A percentile compares a stretch with the other conserved stretches of the same genome.
Evolutionary conservation across 2,329 filamentous ascomycete species (phyloP).

Genomic region (Fusarium transvaalense): DNA sequence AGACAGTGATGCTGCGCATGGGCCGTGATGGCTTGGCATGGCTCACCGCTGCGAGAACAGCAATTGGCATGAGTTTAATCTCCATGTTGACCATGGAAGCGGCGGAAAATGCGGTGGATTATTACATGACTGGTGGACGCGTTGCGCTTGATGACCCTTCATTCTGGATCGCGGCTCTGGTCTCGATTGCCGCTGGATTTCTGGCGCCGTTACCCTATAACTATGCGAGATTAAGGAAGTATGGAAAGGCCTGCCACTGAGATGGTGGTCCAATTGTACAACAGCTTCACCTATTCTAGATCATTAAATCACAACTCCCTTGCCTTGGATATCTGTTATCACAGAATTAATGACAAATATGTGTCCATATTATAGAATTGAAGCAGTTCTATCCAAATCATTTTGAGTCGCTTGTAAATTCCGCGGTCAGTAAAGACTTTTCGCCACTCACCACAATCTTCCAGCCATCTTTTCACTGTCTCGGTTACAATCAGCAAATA

Average conservation of each 20-base stretch:
- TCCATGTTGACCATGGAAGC: conserved; percentile 71
- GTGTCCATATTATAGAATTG: too few relatives aligned
- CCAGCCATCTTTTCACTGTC: not conserved
- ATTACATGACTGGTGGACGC: conserved; percentile 64
- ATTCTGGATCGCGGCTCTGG: conserved; percentile 65
- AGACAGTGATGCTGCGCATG: conserved; percentile 63
- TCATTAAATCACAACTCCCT: not conserved
- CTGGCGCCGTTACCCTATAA: conserved; percentile 67
- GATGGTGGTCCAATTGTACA: too few relatives aligned
- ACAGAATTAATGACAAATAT: not conserved
- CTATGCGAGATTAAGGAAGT: conserved; percentile 62
- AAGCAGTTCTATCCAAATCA: too few relatives aligned
- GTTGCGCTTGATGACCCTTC: conserved; percentile 60
- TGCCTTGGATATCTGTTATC: not conserved
- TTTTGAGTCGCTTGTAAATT: too few relatives aligned
- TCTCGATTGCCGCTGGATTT: conserved; percentile 60
- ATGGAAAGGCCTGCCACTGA: conserved; percentile 63
- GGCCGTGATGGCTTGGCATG: conserved; percentile 63
- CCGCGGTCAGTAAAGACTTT: not conserved
- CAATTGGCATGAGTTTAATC: conserved; percentile 69
- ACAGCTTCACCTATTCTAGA: too few relatives aligned
- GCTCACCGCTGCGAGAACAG: conserved; percentile 62
- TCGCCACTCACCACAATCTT: not conserved
- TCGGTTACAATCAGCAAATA: too few relatives aligned
- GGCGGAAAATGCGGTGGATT: conserved; percentile 68